Percentiles rank a stretch among this genome's conserved stretches.
phyloP scores from a whole-genome alignment of 495 filamentous ascomycete genomes.

The Neurospora sp. region DNA sequence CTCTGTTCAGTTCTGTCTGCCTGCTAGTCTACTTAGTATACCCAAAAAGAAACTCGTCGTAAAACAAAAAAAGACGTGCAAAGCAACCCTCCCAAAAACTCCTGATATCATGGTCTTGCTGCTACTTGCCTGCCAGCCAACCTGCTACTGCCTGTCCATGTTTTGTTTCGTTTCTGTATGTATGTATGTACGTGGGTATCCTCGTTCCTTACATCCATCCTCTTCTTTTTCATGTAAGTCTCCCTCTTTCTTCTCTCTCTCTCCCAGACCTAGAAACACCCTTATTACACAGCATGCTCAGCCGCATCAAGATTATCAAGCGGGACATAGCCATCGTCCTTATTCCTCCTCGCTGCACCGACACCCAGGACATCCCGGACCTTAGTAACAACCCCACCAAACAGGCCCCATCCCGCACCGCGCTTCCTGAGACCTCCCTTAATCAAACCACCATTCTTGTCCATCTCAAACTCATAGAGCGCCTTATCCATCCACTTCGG shows the following conservation, averaged over 20 bases:
- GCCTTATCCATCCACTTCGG: slow-evolving; percentile 83
- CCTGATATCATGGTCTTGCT: background rate
- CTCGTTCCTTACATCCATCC: background rate
- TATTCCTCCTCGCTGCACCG: slow-evolving; percentile 25
- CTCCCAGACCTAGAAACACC: background rate
- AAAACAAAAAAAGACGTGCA: background rate
- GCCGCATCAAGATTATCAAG: slow-evolving; percentile 36
- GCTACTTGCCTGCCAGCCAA: background rate
- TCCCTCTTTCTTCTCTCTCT: background rate
- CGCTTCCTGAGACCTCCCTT: slow-evolving; percentile 28
- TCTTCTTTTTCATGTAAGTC: background rate
- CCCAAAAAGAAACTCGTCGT: background rate
- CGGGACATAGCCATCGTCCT: slow-evolving; percentile 50
- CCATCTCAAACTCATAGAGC: slow-evolving; percentile 27
- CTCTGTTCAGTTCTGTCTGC: background rate
- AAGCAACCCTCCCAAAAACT: background rate
- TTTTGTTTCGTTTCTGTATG: background rate
- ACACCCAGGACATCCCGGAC: slow-evolving; percentile 26
- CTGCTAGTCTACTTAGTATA: background rate
- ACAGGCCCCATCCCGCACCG: slow-evolving; percentile 37
- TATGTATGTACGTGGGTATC: background rate
- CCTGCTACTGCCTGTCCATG: background rate
- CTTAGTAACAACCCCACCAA: slow-evolving; percentile 28
- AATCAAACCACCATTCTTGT: background rate
- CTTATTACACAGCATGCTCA: slow-evolving; percentile 5